Evolutionary conservation across 352 stramenopile genomes (phyloP).

Genomic region (Pythium brassicae): DNA sequence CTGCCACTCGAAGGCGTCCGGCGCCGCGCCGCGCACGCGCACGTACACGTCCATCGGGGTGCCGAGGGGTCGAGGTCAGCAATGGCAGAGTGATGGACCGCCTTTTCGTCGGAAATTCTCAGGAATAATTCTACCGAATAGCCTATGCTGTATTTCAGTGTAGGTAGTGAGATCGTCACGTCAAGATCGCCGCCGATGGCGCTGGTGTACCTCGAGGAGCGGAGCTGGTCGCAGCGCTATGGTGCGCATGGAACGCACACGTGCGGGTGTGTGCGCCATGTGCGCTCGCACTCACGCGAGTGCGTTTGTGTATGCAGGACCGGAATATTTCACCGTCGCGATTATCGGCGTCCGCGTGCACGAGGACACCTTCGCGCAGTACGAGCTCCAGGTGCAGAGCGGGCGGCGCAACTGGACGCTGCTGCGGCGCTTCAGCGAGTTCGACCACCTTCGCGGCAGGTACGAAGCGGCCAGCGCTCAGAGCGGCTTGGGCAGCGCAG

Average conservation of each 20-base stretch:
- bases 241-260: conserved; percentile 22
- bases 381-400: conserved; percentile 68
- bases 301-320: conserved; percentile 22
- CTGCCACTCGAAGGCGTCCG: conserved; percentile 43
- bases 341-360: conserved; percentile 51
- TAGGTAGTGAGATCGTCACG: not conserved
- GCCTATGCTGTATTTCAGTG: too few relatives aligned
- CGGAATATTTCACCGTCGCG: conserved; percentile 72
- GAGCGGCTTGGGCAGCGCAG: too few relatives aligned
- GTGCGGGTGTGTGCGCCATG: conserved; percentile 1
- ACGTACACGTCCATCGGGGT: conserved; percentile 58
- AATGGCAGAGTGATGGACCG: not conserved
- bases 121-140: not conserved
- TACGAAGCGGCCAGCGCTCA: conserved; percentile 9
- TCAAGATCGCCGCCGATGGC: conserved; percentile 29
- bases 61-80: not conserved
- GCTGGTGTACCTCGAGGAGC: conserved; percentile 72
- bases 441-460: conserved; percentile 48
- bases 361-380: conserved; percentile 46
- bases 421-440: conserved; percentile 70
- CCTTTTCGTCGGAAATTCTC: not conserved
- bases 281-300: not conserved
- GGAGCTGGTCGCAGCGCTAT: conserved; percentile 65
- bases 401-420: conserved; percentile 65
- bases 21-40: conserved; percentile 23